phyloP scores from a whole-genome alignment of 768 basidiomycete genomes.

The Rhodotorula babjevae region DNA sequence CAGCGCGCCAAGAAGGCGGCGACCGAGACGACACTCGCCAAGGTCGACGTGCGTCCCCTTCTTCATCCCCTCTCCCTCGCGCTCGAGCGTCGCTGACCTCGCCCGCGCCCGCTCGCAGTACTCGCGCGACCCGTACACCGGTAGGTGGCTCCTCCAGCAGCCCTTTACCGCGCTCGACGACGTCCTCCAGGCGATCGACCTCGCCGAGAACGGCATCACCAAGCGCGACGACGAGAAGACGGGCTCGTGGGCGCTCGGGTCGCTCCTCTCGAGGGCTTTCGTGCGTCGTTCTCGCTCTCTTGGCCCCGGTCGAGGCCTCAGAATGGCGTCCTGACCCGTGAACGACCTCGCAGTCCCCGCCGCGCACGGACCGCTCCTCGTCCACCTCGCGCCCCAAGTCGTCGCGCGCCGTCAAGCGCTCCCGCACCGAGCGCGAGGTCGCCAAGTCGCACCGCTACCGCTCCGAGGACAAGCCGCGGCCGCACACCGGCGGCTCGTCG shows the following conservation, averaged over 20 bases:
- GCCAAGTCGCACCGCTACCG: not conserved
- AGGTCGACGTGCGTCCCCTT: constrained; percentile 7
- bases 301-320: no score
- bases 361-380: not conserved
- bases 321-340: no score
- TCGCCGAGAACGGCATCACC: constrained; percentile 2
- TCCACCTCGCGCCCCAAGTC: not conserved
- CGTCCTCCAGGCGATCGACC: constrained; percentile 17
- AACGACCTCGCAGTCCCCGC: not conserved
- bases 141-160: constrained; percentile 1
- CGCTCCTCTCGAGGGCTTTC: not conserved
- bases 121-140: not conserved
- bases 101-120: not conserved
- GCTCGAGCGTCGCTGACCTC: not conserved
- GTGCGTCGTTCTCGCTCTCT: not conserved
- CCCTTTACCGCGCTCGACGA: constrained; percentile 21
- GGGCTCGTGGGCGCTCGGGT: not conserved
- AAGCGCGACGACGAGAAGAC: not conserved
- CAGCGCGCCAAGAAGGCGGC: not conserved
- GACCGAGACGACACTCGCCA: not conserved
- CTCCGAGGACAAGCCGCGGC: not conserved
- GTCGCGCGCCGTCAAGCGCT: not conserved
- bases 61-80: not conserved
- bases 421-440: not conserved
- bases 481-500: no score